Evolutionary conservation across 768 basidiomycete species (phyloP), one percentile per base, ranked within the genome.

Genomic region (Suillus lakei): DNA sequence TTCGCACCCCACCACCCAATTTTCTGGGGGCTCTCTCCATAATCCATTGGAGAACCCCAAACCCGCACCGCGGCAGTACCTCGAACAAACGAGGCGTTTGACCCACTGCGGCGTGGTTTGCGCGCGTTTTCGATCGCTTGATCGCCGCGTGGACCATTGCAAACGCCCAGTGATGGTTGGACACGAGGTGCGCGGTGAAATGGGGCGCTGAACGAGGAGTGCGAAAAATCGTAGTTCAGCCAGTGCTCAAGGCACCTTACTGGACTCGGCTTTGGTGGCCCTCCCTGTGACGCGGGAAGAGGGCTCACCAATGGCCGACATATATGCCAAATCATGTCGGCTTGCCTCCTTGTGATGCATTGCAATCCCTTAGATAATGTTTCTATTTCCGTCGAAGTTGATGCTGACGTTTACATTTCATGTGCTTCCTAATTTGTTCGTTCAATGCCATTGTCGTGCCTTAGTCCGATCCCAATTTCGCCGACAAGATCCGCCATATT

Each of bases 1-100:
- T 94, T 93, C 88, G 91, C 82, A 82, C 86, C 85, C 85, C 91
- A 91, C 91, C 89, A 88, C 89, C 93, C 91, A 91, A 92, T 91
- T 94, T 95, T 95, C 93, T 94, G 90, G 92, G 93, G 93, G 93
- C 92, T 94, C 93, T 95, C 92, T 92, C 92, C 92, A 85, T 82
- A 86, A 83, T 79, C 83, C 82, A 87, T 12, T 87, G 91, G 91
- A 84, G 93, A 95, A 94, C 93, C 92, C 92, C 92, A 91, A 94
- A 86, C 93, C 92, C 91, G 86, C 84, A 83, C 88, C 87, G 83
- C 88, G 91, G 83, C 82, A 77, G 86, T 82, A 82, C 84, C 86
- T 89, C 85, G 88, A 32, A 88, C 73, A 85, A 85, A 87, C 89
- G 86, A 87, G 91, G 87, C 88, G 90, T 90, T 88, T 91, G 88